Evolutionary conservation across 2,329 filamentous ascomycete species (phyloP), one percentile per base, ranked within the genome.

Genomic region (Aspergillus pseudoviridinutans): DNA sequence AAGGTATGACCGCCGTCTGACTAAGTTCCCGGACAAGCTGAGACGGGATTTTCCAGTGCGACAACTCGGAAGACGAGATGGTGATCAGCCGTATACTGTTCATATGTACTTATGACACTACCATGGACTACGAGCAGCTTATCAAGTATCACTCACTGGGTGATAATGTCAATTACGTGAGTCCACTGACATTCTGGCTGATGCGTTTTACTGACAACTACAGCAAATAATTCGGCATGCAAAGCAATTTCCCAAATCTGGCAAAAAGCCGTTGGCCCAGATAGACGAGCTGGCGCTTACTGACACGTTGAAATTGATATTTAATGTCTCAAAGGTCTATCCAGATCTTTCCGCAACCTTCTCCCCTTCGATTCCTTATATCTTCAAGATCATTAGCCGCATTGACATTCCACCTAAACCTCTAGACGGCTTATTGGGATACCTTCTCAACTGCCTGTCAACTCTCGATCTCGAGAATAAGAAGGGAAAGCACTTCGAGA

Each of bases 221-320:
- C 63, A 81, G 68, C 90, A 91, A 68, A 78, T 97, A 38, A 74
- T 79, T 44, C 85, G 87, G 4, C 92, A 97, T 75, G 84, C 84
- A 5, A 83, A 81, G 60, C 74, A 78, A 65, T 84, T 82, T 61
- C 78, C 78, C 4, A 77, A 77, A 54, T 70, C 64, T 5, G 68
- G 69, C 50, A 67, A 67, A 59, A 73, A 64, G 51, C 66, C 72
- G 24, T 64, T 73, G 35, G 64, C 71, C 3, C 68, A 71, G 55
- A 71, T 92, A 82, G 86, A 89, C 62, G 86, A 89, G 58, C 86
- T 93, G 84, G 91, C 92, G 0, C 80, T 97, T 41, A 82, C 81
- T 8, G 93, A 97, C 73, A 93, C 89, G 0, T 78, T 94, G 51
- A 97, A 96, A 69, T 81, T 97, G 44, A 77, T 96, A 53, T 97